Base-by-base conservation (phyloP, 2,329 filamentous ascomycete species). In the Calonectria hawksworthii region DNA sequence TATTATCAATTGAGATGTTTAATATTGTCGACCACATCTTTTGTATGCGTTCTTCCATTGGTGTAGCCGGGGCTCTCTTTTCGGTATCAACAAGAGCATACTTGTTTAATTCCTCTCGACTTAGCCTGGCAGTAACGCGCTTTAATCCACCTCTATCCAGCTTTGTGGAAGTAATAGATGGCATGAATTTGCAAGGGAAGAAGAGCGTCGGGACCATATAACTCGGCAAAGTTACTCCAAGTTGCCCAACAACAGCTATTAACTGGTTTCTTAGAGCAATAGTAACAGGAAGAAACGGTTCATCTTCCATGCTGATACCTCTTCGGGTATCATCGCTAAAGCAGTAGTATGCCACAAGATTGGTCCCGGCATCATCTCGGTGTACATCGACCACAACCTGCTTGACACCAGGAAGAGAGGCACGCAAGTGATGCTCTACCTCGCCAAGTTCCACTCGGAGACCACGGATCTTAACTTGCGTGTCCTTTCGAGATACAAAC, bases 401-500 rank as follows among this genome's bases (percentile, higher is more conserved):
- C 13, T 44, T 52, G 4, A 36, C 68, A 0, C 51, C 54, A 36
- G 38, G 3, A 16, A 68, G 51, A 7, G 66, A 64, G 47, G 67
- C 36, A 32, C 67, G 47, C 8, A 80, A 54, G 2, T 74, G 73
- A 8, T 78, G 54, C 47, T 81, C 81, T 9, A 82, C 66, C 47
- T 82, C 81, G 0, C 75, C 79, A n/a, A 90, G 84, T 82, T 90
- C 92, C 59, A 91, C 85, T 65, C 90, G 83, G 74, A 88, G 91
- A 28, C 92, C 92, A n/a, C 88, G 86, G 10, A 92, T 82, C 80
- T 93, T 93, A 65, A 92, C 86, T 78, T 92, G 90, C 0, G 86
- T 86, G 75, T 92, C 90, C 75, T 90, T 91, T 18, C 91, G 85
- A 54, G 89, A 90, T 36, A 89, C 77, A 66, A 86, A 89, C 0